Evolutionary conservation across 768 basidiomycete genomes (phyloP).

Genomic region (Boletus tylopilopsis): DNA sequence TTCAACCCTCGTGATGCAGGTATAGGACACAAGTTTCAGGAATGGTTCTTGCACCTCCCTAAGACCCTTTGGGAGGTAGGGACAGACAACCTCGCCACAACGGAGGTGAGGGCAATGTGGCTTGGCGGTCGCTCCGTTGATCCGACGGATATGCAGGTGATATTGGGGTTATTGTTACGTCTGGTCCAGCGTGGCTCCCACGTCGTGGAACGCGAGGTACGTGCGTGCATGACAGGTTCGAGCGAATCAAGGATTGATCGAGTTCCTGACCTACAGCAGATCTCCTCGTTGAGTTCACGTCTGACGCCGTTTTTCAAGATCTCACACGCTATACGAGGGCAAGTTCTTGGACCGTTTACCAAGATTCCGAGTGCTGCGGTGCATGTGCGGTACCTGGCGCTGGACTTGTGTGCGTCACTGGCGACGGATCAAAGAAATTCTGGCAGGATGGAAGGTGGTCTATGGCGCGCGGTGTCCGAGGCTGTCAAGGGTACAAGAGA

Average conservation of each 20-base stretch:
- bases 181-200: slow-evolving; percentile 52
- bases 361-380: slow-evolving; percentile 48
- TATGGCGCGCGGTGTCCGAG: slow-evolving; percentile 22
- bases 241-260: slow-evolving; percentile 9
- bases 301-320: slow-evolving; percentile 80
- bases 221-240: slow-evolving; percentile 15
- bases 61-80: slow-evolving; percentile 85
- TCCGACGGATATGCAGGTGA: slow-evolving; percentile 34
- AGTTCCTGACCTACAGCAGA: slow-evolving; percentile 37
- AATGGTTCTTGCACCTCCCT: slow-evolving; percentile 77
- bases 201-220: slow-evolving; percentile 42
- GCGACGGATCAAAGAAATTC: slow-evolving; percentile 12
- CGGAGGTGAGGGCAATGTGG: slow-evolving; percentile 48
- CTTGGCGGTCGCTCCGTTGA: not conserved
- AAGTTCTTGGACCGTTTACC: slow-evolving; percentile 71
- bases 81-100: slow-evolving; percentile 46
- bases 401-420: slow-evolving; percentile 55
- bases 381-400: slow-evolving; percentile 49
- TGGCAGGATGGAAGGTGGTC: slow-evolving; percentile 12
- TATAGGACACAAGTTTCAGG: slow-evolving; percentile 37
- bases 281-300: slow-evolving; percentile 50
- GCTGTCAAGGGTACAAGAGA: slow-evolving; percentile 29
- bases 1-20: slow-evolving; percentile 37
- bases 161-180: slow-evolving; percentile 63
- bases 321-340: slow-evolving; percentile 69